Evolutionary conservation across 2,329 filamentous ascomycete species (phyloP), one percentile per base, ranked within the genome.

Genomic region (Paecilomyces niveus): DNA sequence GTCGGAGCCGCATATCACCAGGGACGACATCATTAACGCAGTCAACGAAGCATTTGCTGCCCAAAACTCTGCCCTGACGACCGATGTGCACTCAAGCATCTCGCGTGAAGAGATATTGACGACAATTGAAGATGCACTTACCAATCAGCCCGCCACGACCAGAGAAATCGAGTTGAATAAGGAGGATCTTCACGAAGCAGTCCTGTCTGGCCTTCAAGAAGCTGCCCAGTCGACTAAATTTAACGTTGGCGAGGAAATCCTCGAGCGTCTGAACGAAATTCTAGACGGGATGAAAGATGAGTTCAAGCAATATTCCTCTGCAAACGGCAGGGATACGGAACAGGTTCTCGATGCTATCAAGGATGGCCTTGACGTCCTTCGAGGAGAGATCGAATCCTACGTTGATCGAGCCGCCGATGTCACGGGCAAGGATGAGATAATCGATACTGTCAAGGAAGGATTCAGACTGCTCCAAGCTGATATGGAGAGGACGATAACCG

Each of bases 291-390:
- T 88, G 78, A 84, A 83, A 58, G 76, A 77, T 4, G 84, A 87
- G 64, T 85, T 88, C 71, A 92, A 92, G 71, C 85, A 93, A 66
- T 93, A 91, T 64, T 87, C 90, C 21, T 85, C 89, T 2, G 87
- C 89, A 61, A 90, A 86, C 65, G 90, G 89, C 49, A 83, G 86
- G 59, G 90, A 94, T 69, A 93, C 91, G 0, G 92, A 96, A 71
- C 90, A 96, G 71, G 86, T 96, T 11, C 80, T 97, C 3, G 90
- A 94, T 71, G 89, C 91, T 0, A 87, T 95, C 51, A 93, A 91
- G 65, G 90, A 96, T 69, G 92, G 92, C 0, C 81, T 96, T 13
- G 91, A 96, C 64, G 87, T 85, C 64, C 83, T 97, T 6, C 86
- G 91, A 10, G 77, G 80, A 11, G 89, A 96, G 59, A 89, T 97